These are phyloP conservation scores for Solanum acaule DNA, from an alignment of 257 asterid genomes.

Conservation along the genomic window DNA sequence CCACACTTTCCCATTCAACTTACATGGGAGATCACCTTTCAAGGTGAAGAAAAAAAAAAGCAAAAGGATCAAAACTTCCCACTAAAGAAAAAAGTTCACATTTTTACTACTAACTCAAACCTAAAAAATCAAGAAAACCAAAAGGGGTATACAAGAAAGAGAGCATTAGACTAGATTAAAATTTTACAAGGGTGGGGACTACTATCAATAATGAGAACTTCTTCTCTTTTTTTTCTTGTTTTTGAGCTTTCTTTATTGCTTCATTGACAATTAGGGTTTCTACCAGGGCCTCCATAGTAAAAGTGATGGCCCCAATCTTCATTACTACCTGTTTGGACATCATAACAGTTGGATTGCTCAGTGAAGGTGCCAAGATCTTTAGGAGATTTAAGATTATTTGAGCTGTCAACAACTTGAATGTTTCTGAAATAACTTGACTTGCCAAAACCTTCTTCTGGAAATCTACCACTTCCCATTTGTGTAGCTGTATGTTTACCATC, in stretches of 20 bases:
- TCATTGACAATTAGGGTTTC: slow-evolving; percentile 71
- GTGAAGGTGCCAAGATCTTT: slow-evolving; percentile 68
- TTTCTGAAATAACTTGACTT: slow-evolving; percentile 77
- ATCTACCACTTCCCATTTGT: slow-evolving; percentile 88
- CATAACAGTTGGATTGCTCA: slow-evolving; percentile 79
- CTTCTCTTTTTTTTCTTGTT: neutral
- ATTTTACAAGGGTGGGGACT: slow-evolving; percentile 10
- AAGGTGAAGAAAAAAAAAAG: neutral
- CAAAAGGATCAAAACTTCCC: slow-evolving; percentile 35
- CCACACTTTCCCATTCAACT: slow-evolving; percentile 33
- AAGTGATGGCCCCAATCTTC: slow-evolving; percentile 88
- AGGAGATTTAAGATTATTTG: slow-evolving; percentile 71
- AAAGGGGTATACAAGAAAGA: slow-evolving; percentile 14
- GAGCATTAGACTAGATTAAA: slow-evolving; percentile 14
- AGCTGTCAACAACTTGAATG: slow-evolving; percentile 72
- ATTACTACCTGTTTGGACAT: slow-evolving; percentile 68
- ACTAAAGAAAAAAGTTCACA: slow-evolving; percentile 20
- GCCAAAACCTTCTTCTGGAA: slow-evolving; percentile 85
- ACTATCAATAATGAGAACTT: neutral
- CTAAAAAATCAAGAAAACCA: neutral
- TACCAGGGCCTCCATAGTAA: slow-evolving; percentile 93
- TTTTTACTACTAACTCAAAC: slow-evolving; percentile 33
- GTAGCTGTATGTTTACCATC: slow-evolving; percentile 80
- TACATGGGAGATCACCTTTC: slow-evolving; percentile 20
- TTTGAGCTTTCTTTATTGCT: neutral